Base-by-base conservation (phyloP, 2,329 filamentous ascomycete genomes). In the Diaporthe destruens region DNA sequence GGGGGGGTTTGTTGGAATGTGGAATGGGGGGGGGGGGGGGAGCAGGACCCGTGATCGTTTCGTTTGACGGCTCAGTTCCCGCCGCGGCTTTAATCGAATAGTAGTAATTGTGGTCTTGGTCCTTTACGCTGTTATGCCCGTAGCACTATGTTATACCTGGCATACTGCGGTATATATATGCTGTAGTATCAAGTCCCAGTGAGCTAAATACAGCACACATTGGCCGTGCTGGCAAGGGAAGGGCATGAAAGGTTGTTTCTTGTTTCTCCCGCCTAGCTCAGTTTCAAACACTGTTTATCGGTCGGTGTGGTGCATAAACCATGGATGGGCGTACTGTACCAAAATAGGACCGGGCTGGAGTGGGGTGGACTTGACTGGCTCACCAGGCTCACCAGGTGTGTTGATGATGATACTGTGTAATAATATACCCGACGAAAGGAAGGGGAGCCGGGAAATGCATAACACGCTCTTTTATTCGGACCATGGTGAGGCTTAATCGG, bases 361-460 rank as follows among this genome's bases (percentile, higher is more conserved):
- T 36, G 34, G 34, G 14, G 14, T 42, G 39, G 39, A 42, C 39
- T 42, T 6, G 39, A 66, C 61, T 34, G 51, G 47, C 61, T 66
- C 20, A 66, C 47, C 61, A 66, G 51, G 47, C 61, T 66, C 20
- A 66, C 47, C 61, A 66, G 39, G 29, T 36, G 44, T 29, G 23
- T 36, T 53, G 61, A 66, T n/a, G n/a, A n/a, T n/a, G n/a, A n/a
- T n/a, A n/a, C n/a, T n/a, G n/a, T n/a, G n/a, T n/a, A n/a, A n/a
- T 39, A 66, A 53, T 66, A 53, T 66, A 66, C 44, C 47, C 61
- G 61, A 66, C 20, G 47, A 53, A 53, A 66, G 47, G 47, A 66
- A 66, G 47, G 61, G 44, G 32, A 66, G 47, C 47, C 32, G 47
- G 61, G 61, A 66, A 65, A 66, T 66, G 61, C 61, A 66, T 66